Percentiles rank a stretch among this genome's conserved stretches.
These are phyloP conservation scores for Auriscalpium microsporum DNA, from an alignment of 768 basidiomycete genomes.

Conservation along the genomic window DNA sequence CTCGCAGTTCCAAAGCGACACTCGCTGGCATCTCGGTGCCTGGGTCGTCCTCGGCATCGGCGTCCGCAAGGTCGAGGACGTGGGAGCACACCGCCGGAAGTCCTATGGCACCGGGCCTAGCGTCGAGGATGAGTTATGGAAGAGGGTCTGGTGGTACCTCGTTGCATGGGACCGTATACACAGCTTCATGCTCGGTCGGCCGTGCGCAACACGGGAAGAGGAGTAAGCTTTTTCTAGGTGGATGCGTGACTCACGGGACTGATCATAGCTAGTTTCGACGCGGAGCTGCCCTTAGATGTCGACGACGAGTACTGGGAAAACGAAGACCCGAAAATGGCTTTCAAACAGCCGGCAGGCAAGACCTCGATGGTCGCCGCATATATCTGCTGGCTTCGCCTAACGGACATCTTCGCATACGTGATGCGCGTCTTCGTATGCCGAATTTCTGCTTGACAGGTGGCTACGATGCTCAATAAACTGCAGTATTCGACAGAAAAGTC, in stretches of 20 bases:
- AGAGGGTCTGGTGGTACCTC: constrained; percentile 47
- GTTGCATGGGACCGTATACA: constrained; percentile 51
- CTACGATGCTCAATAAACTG: not conserved
- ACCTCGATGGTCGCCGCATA: constrained; percentile 33
- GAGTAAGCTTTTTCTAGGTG: constrained; percentile 37
- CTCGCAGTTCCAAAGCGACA: constrained; percentile 39
- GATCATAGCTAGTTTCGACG: constrained; percentile 31
- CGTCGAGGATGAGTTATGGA: constrained; percentile 42
- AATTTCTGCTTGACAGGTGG: not conserved
- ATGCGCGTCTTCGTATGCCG: constrained; percentile 36
- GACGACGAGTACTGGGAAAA: constrained; percentile 52
- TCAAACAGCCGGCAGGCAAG: constrained; percentile 39
- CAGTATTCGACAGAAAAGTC: constrained; percentile 32
- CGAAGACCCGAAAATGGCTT: constrained; percentile 30
- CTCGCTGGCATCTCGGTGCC: constrained; percentile 30
- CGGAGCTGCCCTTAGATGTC: constrained; percentile 41
- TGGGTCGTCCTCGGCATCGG: constrained; percentile 38
- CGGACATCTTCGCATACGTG: constrained; percentile 36
- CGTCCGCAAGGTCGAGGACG: constrained; percentile 48
- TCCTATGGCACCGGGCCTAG: constrained; percentile 21
- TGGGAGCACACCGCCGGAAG: constrained; percentile 39
- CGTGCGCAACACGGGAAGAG: constrained; percentile 52
- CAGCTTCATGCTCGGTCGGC: constrained; percentile 45
- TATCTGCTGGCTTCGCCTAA: constrained; percentile 35
- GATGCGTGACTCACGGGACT: not conserved